phyloP scores from a whole-genome alignment of 331 rosid genomes.

The Cydonia oblonga region DNA sequence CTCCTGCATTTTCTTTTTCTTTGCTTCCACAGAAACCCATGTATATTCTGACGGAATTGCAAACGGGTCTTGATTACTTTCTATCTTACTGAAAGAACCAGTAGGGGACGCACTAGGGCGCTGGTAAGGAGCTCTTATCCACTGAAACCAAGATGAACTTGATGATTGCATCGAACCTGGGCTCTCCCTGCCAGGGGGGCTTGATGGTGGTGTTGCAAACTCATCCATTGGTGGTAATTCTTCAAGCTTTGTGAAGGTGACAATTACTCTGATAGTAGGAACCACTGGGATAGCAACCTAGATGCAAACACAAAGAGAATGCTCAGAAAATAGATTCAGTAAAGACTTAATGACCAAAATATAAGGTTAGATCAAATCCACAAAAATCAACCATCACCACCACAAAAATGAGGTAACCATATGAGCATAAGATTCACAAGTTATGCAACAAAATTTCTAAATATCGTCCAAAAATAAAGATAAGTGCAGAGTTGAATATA shows the following conservation, averaged over 20 bases:
- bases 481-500: background rate
- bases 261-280: slow-evolving; percentile 86
- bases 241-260: slow-evolving; percentile 90
- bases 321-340: background rate
- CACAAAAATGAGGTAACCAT: too few relatives aligned
- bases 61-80: slow-evolving; percentile 73
- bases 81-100: slow-evolving; percentile 71
- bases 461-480: background rate
- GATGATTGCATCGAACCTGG: slow-evolving; percentile 32
- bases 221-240: slow-evolving; percentile 77
- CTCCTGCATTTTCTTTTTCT: slow-evolving; percentile 86
- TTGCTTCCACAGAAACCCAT: slow-evolving; percentile 80
- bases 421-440: background rate
- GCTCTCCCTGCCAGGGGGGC: slow-evolving; percentile 74
- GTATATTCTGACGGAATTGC: slow-evolving; percentile 72
- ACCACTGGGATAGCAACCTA: slow-evolving; percentile 98
- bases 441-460: background rate
- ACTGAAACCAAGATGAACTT: slow-evolving; percentile 90
- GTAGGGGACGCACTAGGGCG: slow-evolving; percentile 46
- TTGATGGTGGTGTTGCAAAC: slow-evolving; percentile 78
- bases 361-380: slow-evolving; percentile 1
- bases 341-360: background rate
- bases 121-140: slow-evolving; percentile 86
- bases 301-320: slow-evolving; percentile 2
- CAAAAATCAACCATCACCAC: background rate